Conservation (phyloP, 306 rosid genomes). For the Ammopiptanthus mongolicus region DNA sequence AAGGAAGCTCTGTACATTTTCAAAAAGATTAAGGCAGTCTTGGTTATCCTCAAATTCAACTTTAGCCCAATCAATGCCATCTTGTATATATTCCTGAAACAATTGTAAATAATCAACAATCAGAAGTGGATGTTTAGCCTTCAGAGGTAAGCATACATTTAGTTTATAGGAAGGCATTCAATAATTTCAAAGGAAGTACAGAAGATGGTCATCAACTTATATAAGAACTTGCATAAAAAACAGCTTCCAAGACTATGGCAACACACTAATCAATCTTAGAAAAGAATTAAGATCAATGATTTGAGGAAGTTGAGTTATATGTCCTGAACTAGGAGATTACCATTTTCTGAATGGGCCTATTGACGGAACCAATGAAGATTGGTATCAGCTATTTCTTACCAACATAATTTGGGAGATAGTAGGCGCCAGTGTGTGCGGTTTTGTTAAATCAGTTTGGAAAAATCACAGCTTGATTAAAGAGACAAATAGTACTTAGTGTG, state of each 20-base stretch:
- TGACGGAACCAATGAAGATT: not conserved
- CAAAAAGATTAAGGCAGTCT: constrained; percentile 93
- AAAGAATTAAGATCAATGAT: not conserved
- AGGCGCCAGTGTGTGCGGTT: not conserved
- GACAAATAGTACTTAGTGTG: not conserved
- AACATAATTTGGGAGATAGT: not conserved
- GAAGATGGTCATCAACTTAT: not conserved
- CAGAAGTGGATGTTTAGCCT: constrained; percentile 1
- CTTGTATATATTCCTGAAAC: constrained; percentile 90
- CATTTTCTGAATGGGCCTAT: not conserved
- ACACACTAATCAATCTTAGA: not conserved
- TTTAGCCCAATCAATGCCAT: constrained; percentile 97
- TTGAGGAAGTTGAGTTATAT: not conserved
- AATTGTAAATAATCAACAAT: constrained; percentile 5
- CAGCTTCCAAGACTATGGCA: not conserved
- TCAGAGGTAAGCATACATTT: not conserved
- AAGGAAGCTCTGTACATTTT: constrained; percentile 55
- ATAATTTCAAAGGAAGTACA: not conserved
- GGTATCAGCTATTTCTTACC: not conserved
- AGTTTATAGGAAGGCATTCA: not conserved
- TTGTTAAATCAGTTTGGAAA: not conserved
- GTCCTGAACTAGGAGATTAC: not conserved
- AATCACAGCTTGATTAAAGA: not conserved
- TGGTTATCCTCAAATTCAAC: constrained; percentile 99
- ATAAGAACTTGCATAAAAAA: not conserved